Evolutionary conservation across 2,329 filamentous ascomycete genomes (phyloP).

Genomic region (Eutypella sp.): DNA sequence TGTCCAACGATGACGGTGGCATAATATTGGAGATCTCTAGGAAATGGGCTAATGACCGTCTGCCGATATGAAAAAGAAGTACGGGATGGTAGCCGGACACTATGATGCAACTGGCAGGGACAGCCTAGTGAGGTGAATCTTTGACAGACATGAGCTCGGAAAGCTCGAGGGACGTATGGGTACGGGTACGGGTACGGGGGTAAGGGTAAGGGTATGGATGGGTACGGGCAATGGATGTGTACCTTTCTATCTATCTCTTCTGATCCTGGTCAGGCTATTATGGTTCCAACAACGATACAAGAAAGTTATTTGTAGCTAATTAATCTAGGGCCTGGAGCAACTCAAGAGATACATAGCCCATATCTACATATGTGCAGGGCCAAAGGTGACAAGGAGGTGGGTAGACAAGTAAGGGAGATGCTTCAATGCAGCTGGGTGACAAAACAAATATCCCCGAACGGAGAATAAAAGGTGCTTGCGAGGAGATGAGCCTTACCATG

Average conservation of each 20-base stretch:
- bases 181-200: no score
- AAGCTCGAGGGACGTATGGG: conserved; percentile 32
- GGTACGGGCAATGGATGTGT: no score
- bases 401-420: no score
- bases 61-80: conserved; percentile 49
- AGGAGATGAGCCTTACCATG: conserved; percentile 41
- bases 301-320: no score
- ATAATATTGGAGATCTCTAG: conserved; percentile 59
- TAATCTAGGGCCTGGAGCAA: conserved; percentile 19
- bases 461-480: conserved; percentile 31
- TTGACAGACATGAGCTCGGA: conserved; percentile 29
- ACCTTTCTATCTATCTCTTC: no score
- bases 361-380: conserved; percentile 28
- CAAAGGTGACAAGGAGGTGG: conserved; percentile 37
- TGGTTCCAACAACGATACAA: conserved; percentile 16
- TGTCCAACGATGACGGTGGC: conserved; percentile 45
- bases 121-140: conserved; percentile 26
- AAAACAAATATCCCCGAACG: conserved; percentile 33
- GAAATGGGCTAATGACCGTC: conserved; percentile 41
- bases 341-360: conserved; percentile 22
- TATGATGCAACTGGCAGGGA: conserved; percentile 38
- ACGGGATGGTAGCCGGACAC: conserved; percentile 31
- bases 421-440: no score
- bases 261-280: conserved; percentile 17
- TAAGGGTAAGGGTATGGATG: no score